Percentiles rank a stretch among this genome's conserved stretches.
Conservation (phyloP, 208 protist genomes). For the Wallacemonas sp. region DNA sequence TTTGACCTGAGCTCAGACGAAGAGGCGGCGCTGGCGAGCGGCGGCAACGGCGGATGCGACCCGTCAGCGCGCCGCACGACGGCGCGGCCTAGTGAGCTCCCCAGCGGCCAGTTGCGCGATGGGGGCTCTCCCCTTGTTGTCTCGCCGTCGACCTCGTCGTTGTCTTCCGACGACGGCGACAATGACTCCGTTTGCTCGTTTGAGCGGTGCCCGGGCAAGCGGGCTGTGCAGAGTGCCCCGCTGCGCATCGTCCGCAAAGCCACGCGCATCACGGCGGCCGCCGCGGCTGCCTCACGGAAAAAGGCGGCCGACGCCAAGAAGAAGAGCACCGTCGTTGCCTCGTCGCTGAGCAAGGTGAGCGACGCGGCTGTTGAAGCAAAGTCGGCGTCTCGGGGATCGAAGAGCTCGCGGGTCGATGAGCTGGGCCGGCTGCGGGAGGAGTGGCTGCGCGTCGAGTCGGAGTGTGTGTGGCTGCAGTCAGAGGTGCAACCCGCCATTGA, state of each 20-base stretch:
- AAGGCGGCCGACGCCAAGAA: not conserved
- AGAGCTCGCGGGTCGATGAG: not conserved
- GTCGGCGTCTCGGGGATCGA: no score
- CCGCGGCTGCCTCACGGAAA: not conserved
- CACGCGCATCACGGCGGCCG: not conserved
- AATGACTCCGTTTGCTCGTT: constrained; percentile 10
- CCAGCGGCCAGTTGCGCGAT: not conserved
- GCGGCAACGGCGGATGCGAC: not conserved
- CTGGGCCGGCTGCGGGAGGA: not conserved
- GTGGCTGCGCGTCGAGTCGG: not conserved
- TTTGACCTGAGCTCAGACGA: not conserved
- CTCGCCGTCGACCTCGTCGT: not conserved
- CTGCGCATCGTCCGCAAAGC: not conserved
- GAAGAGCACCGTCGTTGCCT: not conserved
- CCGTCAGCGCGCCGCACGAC: not conserved
- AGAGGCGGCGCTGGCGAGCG: not conserved
- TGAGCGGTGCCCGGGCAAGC: not conserved
- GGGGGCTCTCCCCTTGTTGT: not conserved
- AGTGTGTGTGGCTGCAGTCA: constrained; percentile 1
- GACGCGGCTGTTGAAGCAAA: no score
- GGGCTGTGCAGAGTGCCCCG: not conserved
- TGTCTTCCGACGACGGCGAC: not conserved
- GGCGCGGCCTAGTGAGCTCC: not conserved
- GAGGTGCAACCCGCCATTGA: not conserved
- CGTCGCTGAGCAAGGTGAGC: no score